Evolutionary conservation across 2,329 filamentous ascomycete species (phyloP).

Genomic region (Raffaelea ambrosiae): DNA sequence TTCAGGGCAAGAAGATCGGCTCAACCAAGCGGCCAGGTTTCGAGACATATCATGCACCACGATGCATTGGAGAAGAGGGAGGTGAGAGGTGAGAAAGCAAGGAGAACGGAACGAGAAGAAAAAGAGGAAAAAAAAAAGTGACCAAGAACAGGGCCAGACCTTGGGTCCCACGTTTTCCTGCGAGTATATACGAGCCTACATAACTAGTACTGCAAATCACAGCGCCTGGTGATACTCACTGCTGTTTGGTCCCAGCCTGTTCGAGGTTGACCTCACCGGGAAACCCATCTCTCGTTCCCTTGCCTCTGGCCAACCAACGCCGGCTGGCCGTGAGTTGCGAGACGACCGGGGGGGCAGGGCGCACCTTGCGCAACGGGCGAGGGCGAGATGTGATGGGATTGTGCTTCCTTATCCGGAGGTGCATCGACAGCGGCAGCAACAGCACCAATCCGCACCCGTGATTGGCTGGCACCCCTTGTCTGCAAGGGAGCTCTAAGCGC

Average conservation of each 20-base stretch:
- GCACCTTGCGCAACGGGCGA: too few species aligned
- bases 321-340: too few species aligned
- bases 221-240: constrained; percentile 15
- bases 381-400: background rate
- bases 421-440: constrained; percentile 17
- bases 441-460: constrained; percentile 19
- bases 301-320: background rate
- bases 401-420: constrained; percentile 11
- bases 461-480: constrained; percentile 29
- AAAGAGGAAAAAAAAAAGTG: background rate
- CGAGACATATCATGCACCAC: constrained; percentile 13
- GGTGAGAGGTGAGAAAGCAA: background rate
- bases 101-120: background rate
- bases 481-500: constrained; percentile 21
- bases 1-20: too few species aligned
- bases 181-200: too few species aligned
- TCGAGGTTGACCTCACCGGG: too few species aligned
- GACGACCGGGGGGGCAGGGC: background rate
- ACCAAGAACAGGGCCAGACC: background rate
- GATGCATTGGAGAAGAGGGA: background rate
- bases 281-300: background rate
- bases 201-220: too few species aligned
- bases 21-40: constrained; percentile 1
- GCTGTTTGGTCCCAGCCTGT: constrained; percentile 2
- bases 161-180: too few species aligned